Evolutionary conservation across 1,284 basidiomycete species (phyloP).

Genomic region (Erythrobasidium hasegawianum): DNA sequence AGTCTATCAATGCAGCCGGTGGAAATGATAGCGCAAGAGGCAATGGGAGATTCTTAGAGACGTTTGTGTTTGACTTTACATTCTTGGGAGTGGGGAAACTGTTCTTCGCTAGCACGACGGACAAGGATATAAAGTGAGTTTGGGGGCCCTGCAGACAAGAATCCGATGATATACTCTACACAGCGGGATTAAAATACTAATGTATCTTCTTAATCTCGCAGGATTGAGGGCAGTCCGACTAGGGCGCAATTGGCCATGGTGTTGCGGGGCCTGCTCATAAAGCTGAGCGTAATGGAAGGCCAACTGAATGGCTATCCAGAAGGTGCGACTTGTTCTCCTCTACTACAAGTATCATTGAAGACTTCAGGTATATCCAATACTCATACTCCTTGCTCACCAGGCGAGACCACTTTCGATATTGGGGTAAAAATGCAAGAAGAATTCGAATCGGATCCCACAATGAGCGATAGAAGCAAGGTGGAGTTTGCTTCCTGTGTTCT

Average conservation of each 20-base stretch:
- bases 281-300: slow-evolving; percentile 73
- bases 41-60: slow-evolving; percentile 56
- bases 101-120: slow-evolving; percentile 60
- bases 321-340: neutral
- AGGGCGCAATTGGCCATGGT: slow-evolving; percentile 64
- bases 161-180: too few relatives aligned
- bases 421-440: slow-evolving; percentile 74
- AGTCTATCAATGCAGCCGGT: slow-evolving; percentile 67
- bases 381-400: too few relatives aligned
- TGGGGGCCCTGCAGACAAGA: too few relatives aligned
- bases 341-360: too few relatives aligned
- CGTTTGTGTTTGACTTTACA: slow-evolving; percentile 60
- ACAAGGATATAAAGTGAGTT: slow-evolving; percentile 49
- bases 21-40: slow-evolving; percentile 64
- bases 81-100: slow-evolving; percentile 69
- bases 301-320: slow-evolving; percentile 61
- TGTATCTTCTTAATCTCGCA: too few relatives aligned
- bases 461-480: slow-evolving; percentile 23
- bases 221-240: slow-evolving; percentile 66
- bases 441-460: slow-evolving; percentile 53
- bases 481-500: too few relatives aligned
- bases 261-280: slow-evolving; percentile 78
- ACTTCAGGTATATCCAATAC: too few relatives aligned
- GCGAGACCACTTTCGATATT: slow-evolving; percentile 74
- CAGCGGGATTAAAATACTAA: too few relatives aligned